These are phyloP conservation scores for Aspergillus coremiiformis DNA, from an alignment of 495 filamentous ascomycete genomes.

Conservation along the genomic window DNA sequence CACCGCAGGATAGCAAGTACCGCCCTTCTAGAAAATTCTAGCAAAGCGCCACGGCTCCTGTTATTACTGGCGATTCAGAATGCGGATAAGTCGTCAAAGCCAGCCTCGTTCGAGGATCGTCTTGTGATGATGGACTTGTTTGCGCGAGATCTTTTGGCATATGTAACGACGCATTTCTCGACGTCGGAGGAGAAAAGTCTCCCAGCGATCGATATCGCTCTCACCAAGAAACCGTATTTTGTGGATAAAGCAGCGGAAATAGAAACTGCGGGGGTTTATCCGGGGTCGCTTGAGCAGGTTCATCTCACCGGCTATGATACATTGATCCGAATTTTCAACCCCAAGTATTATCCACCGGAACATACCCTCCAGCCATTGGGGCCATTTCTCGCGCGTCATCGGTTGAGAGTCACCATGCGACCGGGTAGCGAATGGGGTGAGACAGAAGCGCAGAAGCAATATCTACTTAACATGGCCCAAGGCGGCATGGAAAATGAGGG, in stretches of 20 bases:
- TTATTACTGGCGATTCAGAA: slow-evolving; percentile 85
- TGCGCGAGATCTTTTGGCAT: slow-evolving; percentile 51
- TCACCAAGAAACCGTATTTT: slow-evolving; percentile 79
- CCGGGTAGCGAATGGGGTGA: slow-evolving; percentile 60
- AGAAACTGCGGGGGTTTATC: slow-evolving; percentile 45
- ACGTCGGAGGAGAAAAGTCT: slow-evolving; percentile 9
- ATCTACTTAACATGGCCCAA: slow-evolving; percentile 43
- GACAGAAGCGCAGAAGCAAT: slow-evolving; percentile 50
- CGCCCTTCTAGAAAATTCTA: slow-evolving; percentile 44
- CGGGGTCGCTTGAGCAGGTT: slow-evolving; percentile 48
- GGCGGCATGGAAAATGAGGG: slow-evolving; percentile 51
- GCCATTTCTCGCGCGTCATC: slow-evolving; percentile 62
- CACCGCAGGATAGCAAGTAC: slow-evolving; percentile 69
- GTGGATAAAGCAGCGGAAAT: slow-evolving; percentile 74
- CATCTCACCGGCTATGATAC: slow-evolving; percentile 88
- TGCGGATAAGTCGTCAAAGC: slow-evolving; percentile 84
- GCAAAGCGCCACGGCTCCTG: slow-evolving; percentile 50
- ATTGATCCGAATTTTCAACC: slow-evolving; percentile 69
- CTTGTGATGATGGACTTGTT: slow-evolving; percentile 83
- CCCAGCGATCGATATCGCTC: slow-evolving; percentile 62
- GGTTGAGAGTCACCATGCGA: slow-evolving; percentile 65
- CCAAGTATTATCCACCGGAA: slow-evolving; percentile 70
- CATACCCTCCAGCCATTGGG: slow-evolving; percentile 50
- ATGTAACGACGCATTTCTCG: slow-evolving; percentile 17
- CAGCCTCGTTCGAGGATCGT: slow-evolving; percentile 73